phyloP scores from a whole-genome alignment of 2,329 filamentous ascomycete species.

The Fusarium guadeloupense region DNA sequence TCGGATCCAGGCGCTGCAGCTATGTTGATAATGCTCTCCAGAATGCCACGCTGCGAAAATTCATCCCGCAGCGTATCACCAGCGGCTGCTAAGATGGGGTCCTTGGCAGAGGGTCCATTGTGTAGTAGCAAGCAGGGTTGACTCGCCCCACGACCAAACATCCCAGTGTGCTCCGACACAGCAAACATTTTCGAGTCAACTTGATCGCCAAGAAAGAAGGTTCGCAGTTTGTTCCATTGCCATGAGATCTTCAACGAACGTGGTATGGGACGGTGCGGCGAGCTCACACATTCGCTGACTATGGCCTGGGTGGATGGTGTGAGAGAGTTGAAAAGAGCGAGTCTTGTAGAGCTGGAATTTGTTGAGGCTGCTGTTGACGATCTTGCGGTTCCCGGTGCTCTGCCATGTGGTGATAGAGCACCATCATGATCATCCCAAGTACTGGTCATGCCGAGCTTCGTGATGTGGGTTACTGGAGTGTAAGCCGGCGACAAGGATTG shows the following conservation, averaged over 20 bases:
- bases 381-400: slow-evolving; percentile 20
- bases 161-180: slow-evolving; percentile 31
- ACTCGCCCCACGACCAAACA: slow-evolving; percentile 17
- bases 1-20: slow-evolving; percentile 23
- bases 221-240: slow-evolving; percentile 34
- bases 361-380: slow-evolving; percentile 30
- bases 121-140: slow-evolving; percentile 29
- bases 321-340: slow-evolving; percentile 28
- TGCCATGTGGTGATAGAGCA: slow-evolving; percentile 7
- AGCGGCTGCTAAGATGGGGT: slow-evolving; percentile 27
- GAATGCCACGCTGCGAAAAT: slow-evolving; percentile 12
- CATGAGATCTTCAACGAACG: slow-evolving; percentile 29
- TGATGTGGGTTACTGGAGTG: background rate
- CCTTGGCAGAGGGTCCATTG: slow-evolving; percentile 27
- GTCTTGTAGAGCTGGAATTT: slow-evolving; percentile 24
- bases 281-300: slow-evolving; percentile 28
- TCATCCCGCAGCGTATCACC: slow-evolving; percentile 25
- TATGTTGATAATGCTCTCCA: slow-evolving; percentile 30
- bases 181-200: slow-evolving; percentile 28
- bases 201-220: slow-evolving; percentile 31
- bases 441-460: slow-evolving; percentile 14
- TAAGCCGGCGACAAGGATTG: background rate
- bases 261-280: slow-evolving; percentile 25
- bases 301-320: slow-evolving; percentile 30
- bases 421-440: slow-evolving; percentile 11